Evolutionary conservation across 352 stramenopile species (phyloP).

Genomic region (Phytophthora tubulina): DNA sequence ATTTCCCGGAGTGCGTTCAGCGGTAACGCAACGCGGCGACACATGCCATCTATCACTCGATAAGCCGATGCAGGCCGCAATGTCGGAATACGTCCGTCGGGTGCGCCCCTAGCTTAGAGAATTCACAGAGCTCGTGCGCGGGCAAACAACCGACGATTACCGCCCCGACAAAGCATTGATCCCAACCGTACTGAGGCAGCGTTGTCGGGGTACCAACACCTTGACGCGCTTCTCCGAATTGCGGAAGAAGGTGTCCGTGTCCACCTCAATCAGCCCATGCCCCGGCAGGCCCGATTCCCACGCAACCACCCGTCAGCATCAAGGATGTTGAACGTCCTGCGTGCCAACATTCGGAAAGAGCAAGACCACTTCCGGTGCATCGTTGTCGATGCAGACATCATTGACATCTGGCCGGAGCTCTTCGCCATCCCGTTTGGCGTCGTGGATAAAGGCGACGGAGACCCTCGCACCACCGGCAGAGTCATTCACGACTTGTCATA

Average conservation of each 20-base stretch:
- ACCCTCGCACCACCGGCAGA: background rate
- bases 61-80: background rate
- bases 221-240: background rate
- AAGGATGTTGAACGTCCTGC: background rate
- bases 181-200: background rate
- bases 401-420: conserved; percentile 7
- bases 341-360: conserved; percentile 14
- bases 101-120: background rate
- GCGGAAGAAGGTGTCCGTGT: background rate
- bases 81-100: background rate
- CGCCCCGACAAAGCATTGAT: conserved; percentile 5
- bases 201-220: background rate
- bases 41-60: background rate
- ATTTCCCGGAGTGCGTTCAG: no score
- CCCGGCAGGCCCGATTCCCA: background rate
- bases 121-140: conserved; percentile 6
- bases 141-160: background rate
- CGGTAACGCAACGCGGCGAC: no score
- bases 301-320: conserved; percentile 3
- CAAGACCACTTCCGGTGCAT: conserved; percentile 5
- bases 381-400: conserved; percentile 6
- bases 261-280: background rate
- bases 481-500: conserved; percentile 5
- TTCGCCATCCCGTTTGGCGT: conserved; percentile 10
- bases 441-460: background rate